Percentiles rank a stretch among this genome's conserved stretches.
Evolutionary conservation across 306 rosid species (phyloP).

Genomic region (Morella rubra): DNA sequence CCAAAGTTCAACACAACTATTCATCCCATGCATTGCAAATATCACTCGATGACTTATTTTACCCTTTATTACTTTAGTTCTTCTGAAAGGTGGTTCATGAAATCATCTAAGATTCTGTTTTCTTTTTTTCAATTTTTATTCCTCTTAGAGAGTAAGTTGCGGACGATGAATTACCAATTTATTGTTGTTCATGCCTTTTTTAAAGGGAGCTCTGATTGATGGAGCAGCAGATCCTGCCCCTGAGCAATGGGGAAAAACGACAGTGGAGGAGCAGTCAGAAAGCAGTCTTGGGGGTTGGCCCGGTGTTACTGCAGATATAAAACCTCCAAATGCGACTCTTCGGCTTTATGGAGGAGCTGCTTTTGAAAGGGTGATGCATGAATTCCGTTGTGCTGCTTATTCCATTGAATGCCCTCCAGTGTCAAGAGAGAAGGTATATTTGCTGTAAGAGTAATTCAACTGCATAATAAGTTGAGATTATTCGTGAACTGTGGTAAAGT

Average conservation of each 20-base stretch:
- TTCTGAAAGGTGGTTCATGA: neutral
- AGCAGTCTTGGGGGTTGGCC: constrained; percentile 92
- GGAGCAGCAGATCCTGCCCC: constrained; percentile 99
- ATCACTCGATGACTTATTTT: neutral
- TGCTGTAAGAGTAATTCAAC: constrained; percentile 6
- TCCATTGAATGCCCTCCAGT: constrained; percentile 91
- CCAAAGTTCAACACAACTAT: neutral
- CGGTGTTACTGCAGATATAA: constrained; percentile 61
- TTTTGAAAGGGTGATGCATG: constrained; percentile 95
- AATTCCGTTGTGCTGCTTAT: constrained; percentile 90
- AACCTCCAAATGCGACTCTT: constrained; percentile 88
- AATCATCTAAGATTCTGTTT: neutral
- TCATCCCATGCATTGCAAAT: neutral
- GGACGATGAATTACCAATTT: constrained; percentile 1
- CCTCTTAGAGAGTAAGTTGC: neutral
- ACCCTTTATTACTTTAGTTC: neutral
- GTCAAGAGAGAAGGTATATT: constrained; percentile 87
- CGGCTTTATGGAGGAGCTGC: constrained; percentile 98
- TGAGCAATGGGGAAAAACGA: constrained; percentile 95
- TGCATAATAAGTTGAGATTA: constrained; percentile 4
- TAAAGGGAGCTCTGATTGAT: constrained; percentile 81
- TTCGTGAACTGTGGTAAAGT: constrained; percentile 18
- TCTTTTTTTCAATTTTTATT: too few relatives aligned
- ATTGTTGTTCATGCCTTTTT: constrained; percentile 19
- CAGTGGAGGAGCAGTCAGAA: constrained; percentile 77